Base-by-base conservation (phyloP, 345 rosid species). In the Eucalyptus coolabah region DNA sequence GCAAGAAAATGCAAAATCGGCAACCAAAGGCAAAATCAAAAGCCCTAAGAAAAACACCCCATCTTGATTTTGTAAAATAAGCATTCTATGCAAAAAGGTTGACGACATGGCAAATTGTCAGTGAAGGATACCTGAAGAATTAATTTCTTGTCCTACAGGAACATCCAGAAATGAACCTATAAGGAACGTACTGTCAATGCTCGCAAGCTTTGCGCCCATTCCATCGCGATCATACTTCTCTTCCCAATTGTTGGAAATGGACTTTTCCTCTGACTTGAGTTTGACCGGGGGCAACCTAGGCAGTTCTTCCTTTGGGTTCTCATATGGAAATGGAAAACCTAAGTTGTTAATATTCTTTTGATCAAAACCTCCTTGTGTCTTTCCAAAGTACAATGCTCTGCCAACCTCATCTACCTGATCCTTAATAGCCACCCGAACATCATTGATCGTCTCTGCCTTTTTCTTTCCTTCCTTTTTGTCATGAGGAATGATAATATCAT, bases 231-330 rank as follows among this genome's bases (percentile, higher is more conserved):
- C 99, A 92, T 93, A 95, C 77, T 96, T 97, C 91, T 96, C 99
- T 93, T 96, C 98, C 96, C 99, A 98, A 91, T 93, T 95, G 88
- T 94, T 90, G 90, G 90, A 93, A 87, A 94, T 88, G n/a, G 95
- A 90, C 88, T 95, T 97, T 89, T 98, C 99, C 90, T 96, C 99
- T 16, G 98, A 97, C 92, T 97, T 98, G 85, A 98, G 97, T 92
- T 94, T 98, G 90, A 98, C 99, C 6, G 99, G 99, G n/a, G 99
- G 98, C 91, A 98, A 94, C 93, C 98, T 94, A 80, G 99, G 99
- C 59, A 93, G 93, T 91, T 97, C 99, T 92, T 98, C 99, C 93
- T 93, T 97, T 50, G 95, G 89, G 89, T 93, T 92, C 92, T 94
- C 98, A 91, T 93, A 90, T 82, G 91, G 89, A 92, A 92, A 94